Percentiles rank a stretch among this genome's conserved stretches.
These are phyloP conservation scores for Agrostemma githago DNA, from an alignment of 148 eudicot genomes.

Conservation along the genomic window DNA sequence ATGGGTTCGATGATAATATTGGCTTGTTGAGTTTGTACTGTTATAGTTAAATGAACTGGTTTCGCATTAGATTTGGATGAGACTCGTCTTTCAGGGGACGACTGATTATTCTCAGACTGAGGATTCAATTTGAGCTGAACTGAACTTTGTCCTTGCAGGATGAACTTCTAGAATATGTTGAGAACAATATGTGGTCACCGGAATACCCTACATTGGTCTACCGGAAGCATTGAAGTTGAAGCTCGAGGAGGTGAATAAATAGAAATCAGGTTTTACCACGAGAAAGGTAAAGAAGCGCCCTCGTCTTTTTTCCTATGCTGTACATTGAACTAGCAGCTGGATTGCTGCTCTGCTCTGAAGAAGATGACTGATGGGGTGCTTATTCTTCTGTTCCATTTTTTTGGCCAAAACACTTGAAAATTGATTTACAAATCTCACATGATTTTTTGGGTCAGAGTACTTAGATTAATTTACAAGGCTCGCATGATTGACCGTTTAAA, in stretches of 20 bases:
- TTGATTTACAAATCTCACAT: background rate
- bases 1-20: background rate
- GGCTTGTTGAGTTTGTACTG: background rate
- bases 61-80: background rate
- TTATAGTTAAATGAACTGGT: background rate
- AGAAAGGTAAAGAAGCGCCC: background rate
- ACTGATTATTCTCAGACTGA: background rate
- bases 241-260: background rate
- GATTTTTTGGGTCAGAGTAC: background rate
- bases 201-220: conserved; percentile 85
- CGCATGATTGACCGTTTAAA: background rate
- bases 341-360: background rate
- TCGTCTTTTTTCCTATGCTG: background rate
- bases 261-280: background rate
- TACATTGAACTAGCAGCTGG: background rate
- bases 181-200: conserved; percentile 91
- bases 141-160: conserved; percentile 49
- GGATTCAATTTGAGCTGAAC: background rate
- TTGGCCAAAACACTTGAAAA: background rate
- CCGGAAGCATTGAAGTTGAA: conserved; percentile 43
- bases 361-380: conserved; percentile 9
- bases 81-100: background rate
- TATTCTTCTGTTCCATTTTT: background rate
- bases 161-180: conserved; percentile 44
- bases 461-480: too few species aligned